Base-by-base conservation (phyloP, 2,329 filamentous ascomycete species). In the Hypoxylon rubiginosum region DNA sequence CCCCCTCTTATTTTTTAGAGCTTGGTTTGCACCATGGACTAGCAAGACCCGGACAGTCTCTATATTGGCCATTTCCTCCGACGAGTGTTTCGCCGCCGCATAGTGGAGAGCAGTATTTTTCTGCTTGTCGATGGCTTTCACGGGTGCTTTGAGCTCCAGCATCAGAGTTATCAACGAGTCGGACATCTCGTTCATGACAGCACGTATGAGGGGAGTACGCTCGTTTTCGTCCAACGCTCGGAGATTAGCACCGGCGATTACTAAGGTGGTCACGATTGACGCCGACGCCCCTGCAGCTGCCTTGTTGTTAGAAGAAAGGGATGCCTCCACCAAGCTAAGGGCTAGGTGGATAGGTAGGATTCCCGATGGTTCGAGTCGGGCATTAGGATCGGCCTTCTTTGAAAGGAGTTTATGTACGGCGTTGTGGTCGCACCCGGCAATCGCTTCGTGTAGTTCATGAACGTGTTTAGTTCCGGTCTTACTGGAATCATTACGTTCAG, bases 31-130 rank as follows among this genome's bases (percentile, higher is more conserved):
- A 19, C 71, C 71, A 30, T 67, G 34, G n/a, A 58, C 70, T 19
- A 72, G 48, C 19, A 73, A 58, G 17, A 67, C 62, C 34, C 61
- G 54, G 41, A 73, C 55, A 3, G 63, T 64, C 39, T 70, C 53
- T n/a, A 62, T 45, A 30, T 72, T 73, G 8, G 62, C 56, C 67
- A 67, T 66, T 34, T 71, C 71, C 2, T 63, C 45, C 7, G 61
- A 66, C 2, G 67, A 43, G 4, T 57, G 46, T 34, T 68, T 69
- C 58, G 66, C 63, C 17, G 71, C 70, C 5, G 71, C 71, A 30
- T 72, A 54, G 28, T 71, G 69, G 11, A 73, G 67, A 43, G 72
- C 67, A 13, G 70, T 71, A 30, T 71, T 72, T 36, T 32, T 62
- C 30, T 71, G 48, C 17, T 64, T 66, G 48, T 73, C 72, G 10